These are phyloP conservation scores for Prosopis cineraria DNA, from an alignment of 306 rosid species.

Conservation along the genomic window DNA sequence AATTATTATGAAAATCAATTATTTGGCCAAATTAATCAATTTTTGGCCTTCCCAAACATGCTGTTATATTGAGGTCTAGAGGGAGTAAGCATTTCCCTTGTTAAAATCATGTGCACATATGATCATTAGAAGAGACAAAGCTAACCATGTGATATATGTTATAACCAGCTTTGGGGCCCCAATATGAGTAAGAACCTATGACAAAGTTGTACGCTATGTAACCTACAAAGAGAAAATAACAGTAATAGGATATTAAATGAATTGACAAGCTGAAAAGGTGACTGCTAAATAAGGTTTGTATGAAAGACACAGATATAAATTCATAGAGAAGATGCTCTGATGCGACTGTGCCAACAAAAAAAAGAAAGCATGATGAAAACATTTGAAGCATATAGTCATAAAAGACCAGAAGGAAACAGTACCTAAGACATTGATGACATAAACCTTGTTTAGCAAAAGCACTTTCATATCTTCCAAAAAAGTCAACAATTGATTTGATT, in stretches of 20 bases:
- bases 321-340: constrained; percentile 28
- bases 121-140: neutral
- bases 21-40: no score
- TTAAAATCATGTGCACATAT: constrained; percentile 22
- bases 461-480: constrained; percentile 76
- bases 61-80: no score
- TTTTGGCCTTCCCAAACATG: no score
- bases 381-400: constrained; percentile 21
- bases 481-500: constrained; percentile 36
- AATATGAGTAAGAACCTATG: constrained; percentile 90
- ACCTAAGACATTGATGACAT: constrained; percentile 78
- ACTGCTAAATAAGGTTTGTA: neutral
- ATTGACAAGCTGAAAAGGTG: constrained; percentile 5
- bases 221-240: constrained; percentile 55
- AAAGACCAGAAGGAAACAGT: constrained; percentile 33
- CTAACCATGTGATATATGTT: constrained; percentile 85
- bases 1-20: no score
- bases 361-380: constrained; percentile 17
- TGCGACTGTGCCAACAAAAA: constrained; percentile 15
- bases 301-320: constrained; percentile 2
- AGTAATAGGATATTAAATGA: constrained; percentile 15
- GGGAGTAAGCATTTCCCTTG: no score
- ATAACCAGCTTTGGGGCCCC: constrained; percentile 98
- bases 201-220: constrained; percentile 83
- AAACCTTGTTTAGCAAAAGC: constrained; percentile 73